phyloP scores from a whole-genome alignment of 305 asterid species.

The Fraxinus floribunda region DNA sequence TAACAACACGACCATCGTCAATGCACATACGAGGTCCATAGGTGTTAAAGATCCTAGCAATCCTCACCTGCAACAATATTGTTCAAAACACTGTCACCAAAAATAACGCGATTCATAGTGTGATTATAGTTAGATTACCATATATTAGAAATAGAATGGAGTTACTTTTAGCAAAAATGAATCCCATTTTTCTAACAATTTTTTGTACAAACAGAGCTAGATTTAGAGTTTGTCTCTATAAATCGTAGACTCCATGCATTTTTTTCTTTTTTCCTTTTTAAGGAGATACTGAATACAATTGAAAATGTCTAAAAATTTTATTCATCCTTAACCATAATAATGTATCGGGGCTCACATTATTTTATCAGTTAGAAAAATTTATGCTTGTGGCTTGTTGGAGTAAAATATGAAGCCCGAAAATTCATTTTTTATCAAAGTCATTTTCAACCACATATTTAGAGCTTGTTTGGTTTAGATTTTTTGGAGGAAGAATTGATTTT shows the following conservation, averaged over 20 bases:
- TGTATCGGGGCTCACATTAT: not conserved
- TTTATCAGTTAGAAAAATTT: not conserved
- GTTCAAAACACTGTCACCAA: conserved; percentile 4
- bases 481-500: too few species aligned
- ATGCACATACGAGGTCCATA: conserved; percentile 98
- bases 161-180: not conserved
- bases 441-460: too few species aligned
- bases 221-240: not conserved
- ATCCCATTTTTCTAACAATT: not conserved
- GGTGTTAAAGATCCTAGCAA: conserved; percentile 92
- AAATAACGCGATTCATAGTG: not conserved
- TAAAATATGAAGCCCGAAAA: too few species aligned
- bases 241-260: not conserved
- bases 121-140: not conserved
- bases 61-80: conserved; percentile 64
- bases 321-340: not conserved
- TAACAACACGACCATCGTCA: conserved; percentile 95
- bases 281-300: not conserved
- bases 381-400: not conserved
- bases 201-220: not conserved
- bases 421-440: too few species aligned
- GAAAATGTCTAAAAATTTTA: not conserved
- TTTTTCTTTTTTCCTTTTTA: not conserved
- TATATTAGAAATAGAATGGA: not conserved
- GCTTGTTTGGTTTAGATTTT: too few species aligned